Base-by-base conservation (phyloP, 345 rosid species). In the Citrus reticulata region DNA sequence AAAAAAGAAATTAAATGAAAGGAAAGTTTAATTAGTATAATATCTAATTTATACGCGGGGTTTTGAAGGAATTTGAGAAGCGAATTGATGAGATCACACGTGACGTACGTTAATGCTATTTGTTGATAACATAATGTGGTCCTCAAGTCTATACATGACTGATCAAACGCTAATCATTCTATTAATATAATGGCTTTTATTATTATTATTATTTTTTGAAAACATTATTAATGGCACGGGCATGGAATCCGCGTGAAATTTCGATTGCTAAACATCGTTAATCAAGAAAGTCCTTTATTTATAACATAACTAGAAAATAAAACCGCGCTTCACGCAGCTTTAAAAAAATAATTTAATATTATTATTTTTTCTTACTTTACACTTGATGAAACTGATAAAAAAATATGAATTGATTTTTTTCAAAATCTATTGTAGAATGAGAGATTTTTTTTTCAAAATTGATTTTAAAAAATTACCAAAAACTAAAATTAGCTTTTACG, bases 401-500 rank as follows among this genome's bases (percentile, higher is more conserved):
- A 24, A 24, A 24, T 24, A 24, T 24, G 24, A 24, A 24, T 24
- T 24, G 24, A 24, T 24, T 24, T 24, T 42, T 42, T 42, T 42
- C 4, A 10, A 42, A 10, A 42, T 9, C 0, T 42, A 42, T 1
- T 42, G 0, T 42, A 42, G 4, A 0, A 42, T 10, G 3, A 0
- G 4, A 42, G 16, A 42, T 42, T 42, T 42, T 42, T 42, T 42
- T 42, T 0, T 0, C 17, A 46, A 46, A 46, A 46, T 11, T 46
- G 0, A 46, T 42, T 42, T 10, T 0, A 10, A 42, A 42, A 42
- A 42, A 42, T 42, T 42, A 42, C 0, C 0, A 42, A 42, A 42
- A 0, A 42, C 0, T 8, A 42, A 40, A 11, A 11, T 42, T 42
- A 11, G 0, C 0, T 42, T 42, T 42, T 10, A 0, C 4, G 4